phyloP scores from a whole-genome alignment of 331 rosid species.

The Rosa hybrid region DNA sequence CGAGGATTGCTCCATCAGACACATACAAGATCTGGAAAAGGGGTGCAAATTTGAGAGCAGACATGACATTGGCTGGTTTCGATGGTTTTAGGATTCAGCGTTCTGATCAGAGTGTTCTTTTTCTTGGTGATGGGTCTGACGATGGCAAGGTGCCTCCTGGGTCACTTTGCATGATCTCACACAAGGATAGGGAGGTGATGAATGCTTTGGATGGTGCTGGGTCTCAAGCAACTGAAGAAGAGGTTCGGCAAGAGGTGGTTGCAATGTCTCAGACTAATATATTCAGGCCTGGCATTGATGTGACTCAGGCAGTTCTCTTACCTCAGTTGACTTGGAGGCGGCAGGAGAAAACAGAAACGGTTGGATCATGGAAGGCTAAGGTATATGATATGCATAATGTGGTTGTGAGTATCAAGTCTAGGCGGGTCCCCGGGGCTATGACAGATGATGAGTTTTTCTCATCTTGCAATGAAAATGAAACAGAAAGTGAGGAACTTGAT shows the following conservation, averaged over 20 bases:
- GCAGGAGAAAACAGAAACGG: conserved; percentile 85
- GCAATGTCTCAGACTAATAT: conserved; percentile 96
- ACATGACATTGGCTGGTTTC: conserved; percentile 97
- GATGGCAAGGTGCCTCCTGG: conserved; percentile 83
- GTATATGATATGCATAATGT: conserved; percentile 98
- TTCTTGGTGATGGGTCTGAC: conserved; percentile 91
- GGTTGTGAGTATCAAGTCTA: conserved; percentile 89
- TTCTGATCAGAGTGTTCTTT: conserved; percentile 87
- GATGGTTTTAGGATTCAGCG: conserved; percentile 97
- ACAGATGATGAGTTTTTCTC: conserved; percentile 82
- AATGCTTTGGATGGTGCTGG: conserved; percentile 94
- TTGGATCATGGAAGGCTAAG: conserved; percentile 94
- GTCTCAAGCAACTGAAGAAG: conserved; percentile 81
- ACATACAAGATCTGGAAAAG: conserved; percentile 96
- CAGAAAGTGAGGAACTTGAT: conserved; percentile 75
- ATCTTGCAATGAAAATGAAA: conserved; percentile 78
- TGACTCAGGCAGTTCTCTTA: conserved; percentile 93
- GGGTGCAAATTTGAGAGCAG: conserved; percentile 97
- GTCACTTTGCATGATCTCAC: conserved; percentile 92
- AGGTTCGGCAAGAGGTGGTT: conserved; percentile 80
- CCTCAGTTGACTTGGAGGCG: conserved; percentile 98
- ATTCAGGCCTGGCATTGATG: conserved; percentile 95
- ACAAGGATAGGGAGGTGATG: conserved; percentile 86
- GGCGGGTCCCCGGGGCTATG: conserved; percentile 98
- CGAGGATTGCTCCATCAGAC: conserved; percentile 96